Evolutionary conservation across 371 early-diverging fungal genomes (phyloP).

Genomic region (Spiromyces aspiralis): DNA sequence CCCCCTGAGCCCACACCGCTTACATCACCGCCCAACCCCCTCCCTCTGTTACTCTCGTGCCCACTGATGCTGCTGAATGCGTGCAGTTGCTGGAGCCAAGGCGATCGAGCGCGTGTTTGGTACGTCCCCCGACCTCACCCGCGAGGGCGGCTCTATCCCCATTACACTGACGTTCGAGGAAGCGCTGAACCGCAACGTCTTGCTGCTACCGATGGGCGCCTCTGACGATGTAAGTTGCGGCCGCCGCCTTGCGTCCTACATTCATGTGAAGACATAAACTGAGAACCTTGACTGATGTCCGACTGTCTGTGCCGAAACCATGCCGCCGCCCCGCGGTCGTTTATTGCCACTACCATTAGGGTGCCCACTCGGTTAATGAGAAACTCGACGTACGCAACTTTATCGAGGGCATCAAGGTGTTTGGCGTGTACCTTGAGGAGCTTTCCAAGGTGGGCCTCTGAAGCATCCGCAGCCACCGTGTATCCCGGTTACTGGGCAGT

Average conservation of each 20-base stretch:
- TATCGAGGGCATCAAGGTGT: conserved; percentile 83
- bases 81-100: conserved; percentile 51
- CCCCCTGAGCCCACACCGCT: too few relatives aligned
- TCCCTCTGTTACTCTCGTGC: too few relatives aligned
- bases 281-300: too few relatives aligned
- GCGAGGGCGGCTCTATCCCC: conserved; percentile 97
- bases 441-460: conserved; percentile 33
- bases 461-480: background rate
- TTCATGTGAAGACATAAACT: too few relatives aligned
- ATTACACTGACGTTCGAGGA: conserved; percentile 95
- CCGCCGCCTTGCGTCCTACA: too few relatives aligned
- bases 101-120: conserved; percentile 81
- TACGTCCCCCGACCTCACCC: conserved; percentile 84
- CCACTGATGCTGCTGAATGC: too few relatives aligned
- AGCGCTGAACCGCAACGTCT: conserved; percentile 71
- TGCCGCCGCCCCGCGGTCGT: too few relatives aligned
- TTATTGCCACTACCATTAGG: too few relatives aligned
- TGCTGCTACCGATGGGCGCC: conserved; percentile 82
- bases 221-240: conserved; percentile 37
- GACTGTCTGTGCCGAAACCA: too few relatives aligned
- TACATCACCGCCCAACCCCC: too few relatives aligned
- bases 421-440: conserved; percentile 81
- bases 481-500: background rate
- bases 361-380: conserved; percentile 96
- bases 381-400: conserved; percentile 86